Conservation (phyloP, 805 yeast genomes). For the Cyberlindnera sargentensis region DNA sequence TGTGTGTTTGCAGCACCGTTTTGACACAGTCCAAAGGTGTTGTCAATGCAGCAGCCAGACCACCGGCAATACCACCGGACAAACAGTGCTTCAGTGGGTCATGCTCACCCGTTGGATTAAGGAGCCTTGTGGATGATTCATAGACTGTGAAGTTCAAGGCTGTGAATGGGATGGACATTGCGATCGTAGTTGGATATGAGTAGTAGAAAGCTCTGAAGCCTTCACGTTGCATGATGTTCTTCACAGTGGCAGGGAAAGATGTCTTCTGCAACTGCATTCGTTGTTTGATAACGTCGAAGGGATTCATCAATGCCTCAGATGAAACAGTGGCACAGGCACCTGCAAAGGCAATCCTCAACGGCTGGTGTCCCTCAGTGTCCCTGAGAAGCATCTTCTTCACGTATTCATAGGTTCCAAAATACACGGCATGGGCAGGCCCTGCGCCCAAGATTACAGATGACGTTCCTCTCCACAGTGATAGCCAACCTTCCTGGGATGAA, state of each 20-base stretch:
- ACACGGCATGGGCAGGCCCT: constrained; percentile 99
- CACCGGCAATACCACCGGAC: constrained; percentile 92
- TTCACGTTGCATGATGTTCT: constrained; percentile 33
- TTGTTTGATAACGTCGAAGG: constrained; percentile 93
- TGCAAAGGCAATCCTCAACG: constrained; percentile 75
- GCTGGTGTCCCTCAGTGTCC: constrained; percentile 48
- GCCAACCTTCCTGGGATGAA: constrained; percentile 76
- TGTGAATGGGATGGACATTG: constrained; percentile 90
- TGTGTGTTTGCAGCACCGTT: constrained; percentile 82
- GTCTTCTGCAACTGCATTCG: constrained; percentile 63
- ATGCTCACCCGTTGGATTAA: constrained; percentile 72
- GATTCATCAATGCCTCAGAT: constrained; percentile 94
- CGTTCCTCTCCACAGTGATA: constrained; percentile 90
- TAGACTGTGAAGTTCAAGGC: constrained; percentile 90
- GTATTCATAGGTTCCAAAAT: constrained; percentile 85
- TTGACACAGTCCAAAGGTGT: constrained; percentile 93
- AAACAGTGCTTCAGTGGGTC: constrained; percentile 92
- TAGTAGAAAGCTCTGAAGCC: constrained; percentile 76
- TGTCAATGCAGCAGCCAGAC: constrained; percentile 88
- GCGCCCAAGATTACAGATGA: constrained; percentile 90
- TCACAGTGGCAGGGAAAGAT: constrained; percentile 11
- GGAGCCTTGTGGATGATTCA: constrained; percentile 64
- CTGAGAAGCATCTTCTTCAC: constrained; percentile 35
- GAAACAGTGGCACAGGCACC: constrained; percentile 92
- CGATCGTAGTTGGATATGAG: constrained; percentile 91